phyloP scores from a whole-genome alignment of 306 rosid species.

The Sicyos edulis region DNA sequence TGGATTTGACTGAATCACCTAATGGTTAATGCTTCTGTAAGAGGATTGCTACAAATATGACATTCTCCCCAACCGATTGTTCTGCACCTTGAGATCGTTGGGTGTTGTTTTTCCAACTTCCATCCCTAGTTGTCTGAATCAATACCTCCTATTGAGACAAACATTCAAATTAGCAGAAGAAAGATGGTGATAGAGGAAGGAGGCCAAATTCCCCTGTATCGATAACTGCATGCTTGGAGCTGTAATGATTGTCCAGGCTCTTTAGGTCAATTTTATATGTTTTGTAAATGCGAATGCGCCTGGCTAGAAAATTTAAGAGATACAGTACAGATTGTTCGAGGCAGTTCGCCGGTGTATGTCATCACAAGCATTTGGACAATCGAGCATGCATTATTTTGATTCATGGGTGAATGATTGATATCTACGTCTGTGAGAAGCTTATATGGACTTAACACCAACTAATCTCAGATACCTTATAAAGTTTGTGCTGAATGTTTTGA shows the following conservation, averaged over 20 bases:
- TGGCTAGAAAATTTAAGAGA: background rate
- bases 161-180: background rate
- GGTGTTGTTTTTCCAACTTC: background rate
- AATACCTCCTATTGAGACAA: background rate
- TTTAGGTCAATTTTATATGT: background rate
- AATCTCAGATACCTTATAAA: background rate
- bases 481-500: background rate
- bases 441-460: background rate
- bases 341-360: background rate
- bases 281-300: background rate
- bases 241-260: background rate
- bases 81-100: background rate
- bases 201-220: background rate
- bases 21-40: slow-evolving; percentile 29
- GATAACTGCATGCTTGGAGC: slow-evolving; percentile 1
- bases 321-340: background rate
- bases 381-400: too few relatives aligned
- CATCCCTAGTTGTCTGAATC: background rate
- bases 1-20: slow-evolving; percentile 64
- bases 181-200: background rate
- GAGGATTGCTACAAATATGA: background rate
- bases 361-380: too few relatives aligned
- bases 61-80: background rate
- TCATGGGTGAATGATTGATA: background rate
- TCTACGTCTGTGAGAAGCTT: background rate